Evolutionary conservation across 129 eudicot genomes (phyloP).

Genomic region (Saposhnikovia divaricata): DNA sequence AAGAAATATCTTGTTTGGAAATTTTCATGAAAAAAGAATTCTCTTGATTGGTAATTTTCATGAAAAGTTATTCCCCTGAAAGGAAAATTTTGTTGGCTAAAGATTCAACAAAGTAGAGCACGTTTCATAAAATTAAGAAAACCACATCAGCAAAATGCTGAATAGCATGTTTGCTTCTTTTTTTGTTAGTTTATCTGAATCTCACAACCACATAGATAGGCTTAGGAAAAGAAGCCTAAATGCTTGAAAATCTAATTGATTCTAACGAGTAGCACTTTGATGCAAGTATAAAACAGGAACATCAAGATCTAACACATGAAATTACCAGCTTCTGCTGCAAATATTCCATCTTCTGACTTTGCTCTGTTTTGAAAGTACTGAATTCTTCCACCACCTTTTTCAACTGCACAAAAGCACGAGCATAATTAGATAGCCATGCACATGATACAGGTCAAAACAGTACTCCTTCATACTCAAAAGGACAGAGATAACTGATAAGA

Average conservation of each 20-base stretch:
- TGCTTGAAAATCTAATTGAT: neutral
- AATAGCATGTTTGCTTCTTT: too few relatives aligned
- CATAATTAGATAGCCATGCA: neutral
- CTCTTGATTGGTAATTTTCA: too few relatives aligned
- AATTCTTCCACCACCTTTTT: constrained; percentile 46
- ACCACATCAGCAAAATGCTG: too few relatives aligned
- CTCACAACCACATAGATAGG: neutral
- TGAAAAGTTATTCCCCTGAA: too few relatives aligned
- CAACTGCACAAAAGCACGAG: constrained; percentile 33
- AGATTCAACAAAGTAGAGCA: too few relatives aligned
- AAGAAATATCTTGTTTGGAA: neutral
- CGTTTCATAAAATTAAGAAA: too few relatives aligned
- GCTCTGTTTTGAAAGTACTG: constrained; percentile 35
- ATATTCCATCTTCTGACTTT: constrained; percentile 26
- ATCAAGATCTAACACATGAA: constrained; percentile 14
- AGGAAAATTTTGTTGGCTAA: too few relatives aligned
- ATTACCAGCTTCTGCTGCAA: constrained; percentile 65
- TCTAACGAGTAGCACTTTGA: neutral
- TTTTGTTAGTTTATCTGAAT: neutral
- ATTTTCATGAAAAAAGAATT: too few relatives aligned
- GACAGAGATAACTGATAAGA: neutral
- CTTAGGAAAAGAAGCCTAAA: neutral
- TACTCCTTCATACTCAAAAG: neutral
- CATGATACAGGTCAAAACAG: neutral
- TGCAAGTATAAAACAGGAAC: neutral